Evolutionary conservation across 768 basidiomycete species (phyloP).

Genomic region (Lactifluus hygrophoroides): DNA sequence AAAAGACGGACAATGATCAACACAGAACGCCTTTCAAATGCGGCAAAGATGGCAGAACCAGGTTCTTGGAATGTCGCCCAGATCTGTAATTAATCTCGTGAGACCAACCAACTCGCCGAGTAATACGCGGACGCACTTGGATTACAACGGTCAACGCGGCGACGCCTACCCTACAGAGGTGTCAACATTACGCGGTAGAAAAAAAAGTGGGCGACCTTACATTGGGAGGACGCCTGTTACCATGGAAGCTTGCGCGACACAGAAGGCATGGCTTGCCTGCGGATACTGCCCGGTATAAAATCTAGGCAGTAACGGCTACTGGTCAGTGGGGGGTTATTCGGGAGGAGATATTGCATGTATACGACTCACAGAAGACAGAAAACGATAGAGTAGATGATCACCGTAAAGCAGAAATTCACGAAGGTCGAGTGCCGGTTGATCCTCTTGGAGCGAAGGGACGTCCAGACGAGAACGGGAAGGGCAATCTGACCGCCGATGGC

Average conservation of each 20-base stretch:
- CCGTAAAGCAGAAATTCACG: constrained; percentile 49
- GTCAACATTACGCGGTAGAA: constrained; percentile 3
- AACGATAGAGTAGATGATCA: constrained; percentile 46
- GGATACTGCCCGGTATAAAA: constrained; percentile 27
- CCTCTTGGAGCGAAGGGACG: constrained; percentile 36
- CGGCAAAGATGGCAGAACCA: constrained; percentile 18
- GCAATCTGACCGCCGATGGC: constrained; percentile 46
- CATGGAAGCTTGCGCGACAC: constrained; percentile 45
- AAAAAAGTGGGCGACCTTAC: constrained; percentile 27
- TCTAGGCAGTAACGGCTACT: constrained; percentile 18
- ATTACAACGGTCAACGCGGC: constrained; percentile 36
- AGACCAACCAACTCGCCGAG: neutral
- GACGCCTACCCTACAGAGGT: constrained; percentile 31
- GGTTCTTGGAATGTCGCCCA: constrained; percentile 31
- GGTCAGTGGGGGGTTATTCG: neutral
- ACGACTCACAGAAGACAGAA: constrained; percentile 42
- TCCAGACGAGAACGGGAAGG: constrained; percentile 40
- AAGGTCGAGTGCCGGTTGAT: constrained; percentile 42
- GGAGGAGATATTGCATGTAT: neutral
- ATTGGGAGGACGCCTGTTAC: constrained; percentile 45
- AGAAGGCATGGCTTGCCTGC: constrained; percentile 30
- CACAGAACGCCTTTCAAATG: constrained; percentile 24
- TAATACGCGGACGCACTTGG: constrained; percentile 25
- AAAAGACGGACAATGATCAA: constrained; percentile 22
- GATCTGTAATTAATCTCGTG: constrained; percentile 22